Evolutionary conservation across 2,329 filamentous ascomycete genomes (phyloP).

Genomic region (Ciborinia camelliae): DNA sequence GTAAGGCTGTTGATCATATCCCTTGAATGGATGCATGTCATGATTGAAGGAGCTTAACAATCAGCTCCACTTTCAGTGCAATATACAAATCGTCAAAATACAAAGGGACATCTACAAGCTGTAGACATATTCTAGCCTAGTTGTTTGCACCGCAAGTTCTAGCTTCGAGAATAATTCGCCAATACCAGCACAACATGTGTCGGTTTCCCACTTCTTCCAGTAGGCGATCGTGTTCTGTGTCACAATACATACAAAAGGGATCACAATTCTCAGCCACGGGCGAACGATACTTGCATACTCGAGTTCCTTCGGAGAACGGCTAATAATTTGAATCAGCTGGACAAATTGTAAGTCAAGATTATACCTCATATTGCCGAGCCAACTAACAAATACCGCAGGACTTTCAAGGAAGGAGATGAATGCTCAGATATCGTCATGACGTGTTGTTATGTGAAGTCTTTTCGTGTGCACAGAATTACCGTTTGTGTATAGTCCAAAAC

Average conservation of each 20-base stretch:
- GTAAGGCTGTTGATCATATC: conserved; percentile 33
- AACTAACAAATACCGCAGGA: not conserved
- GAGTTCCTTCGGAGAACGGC: not conserved
- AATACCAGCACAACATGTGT: not conserved
- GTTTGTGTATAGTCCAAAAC: conserved; percentile 25
- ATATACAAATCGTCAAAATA: not conserved
- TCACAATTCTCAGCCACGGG: not conserved
- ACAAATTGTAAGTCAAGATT: not conserved
- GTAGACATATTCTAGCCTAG: not conserved
- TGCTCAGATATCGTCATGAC: conserved; percentile 25
- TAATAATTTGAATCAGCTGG: not conserved
- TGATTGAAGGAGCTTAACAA: not conserved
- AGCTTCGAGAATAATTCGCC: not conserved
- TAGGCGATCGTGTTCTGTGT: not conserved
- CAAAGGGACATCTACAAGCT: not conserved
- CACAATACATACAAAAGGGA: not conserved
- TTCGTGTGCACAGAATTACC: conserved; percentile 24
- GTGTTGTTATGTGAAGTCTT: conserved; percentile 21
- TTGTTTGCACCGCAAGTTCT: not conserved
- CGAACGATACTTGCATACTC: not conserved
- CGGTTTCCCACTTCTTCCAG: not conserved
- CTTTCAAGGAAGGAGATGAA: not conserved
- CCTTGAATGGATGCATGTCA: not conserved
- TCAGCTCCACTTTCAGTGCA: not conserved
- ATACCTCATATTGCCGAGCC: not conserved